phyloP scores from a whole-genome alignment of 83 land plant genomes.

The Picea engelmannii region DNA sequence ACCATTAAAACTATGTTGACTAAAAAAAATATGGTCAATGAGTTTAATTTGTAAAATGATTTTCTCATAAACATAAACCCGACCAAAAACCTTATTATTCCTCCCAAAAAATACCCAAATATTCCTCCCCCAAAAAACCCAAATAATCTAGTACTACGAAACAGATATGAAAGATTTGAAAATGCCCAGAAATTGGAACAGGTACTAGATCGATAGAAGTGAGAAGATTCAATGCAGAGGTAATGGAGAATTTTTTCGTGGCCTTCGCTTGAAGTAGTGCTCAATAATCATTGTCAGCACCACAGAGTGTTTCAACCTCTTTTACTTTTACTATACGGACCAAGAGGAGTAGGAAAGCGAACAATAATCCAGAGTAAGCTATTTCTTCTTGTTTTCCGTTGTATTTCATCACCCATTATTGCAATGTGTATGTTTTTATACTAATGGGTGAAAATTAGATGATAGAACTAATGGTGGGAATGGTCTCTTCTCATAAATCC shows the following conservation, averaged over 20 bases:
- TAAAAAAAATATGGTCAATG: too few relatives aligned
- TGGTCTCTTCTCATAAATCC: background rate
- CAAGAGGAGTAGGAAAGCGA: slow-evolving; percentile 84
- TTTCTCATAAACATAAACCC: too few relatives aligned
- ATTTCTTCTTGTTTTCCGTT: background rate
- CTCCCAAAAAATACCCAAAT: too few relatives aligned
- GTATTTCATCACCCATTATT: background rate
- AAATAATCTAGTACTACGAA: too few relatives aligned
- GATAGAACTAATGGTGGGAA: too few relatives aligned
- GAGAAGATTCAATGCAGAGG: background rate
- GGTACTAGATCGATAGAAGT: too few relatives aligned
- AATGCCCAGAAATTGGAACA: too few relatives aligned
- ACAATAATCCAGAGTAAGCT: slow-evolving; percentile 60
- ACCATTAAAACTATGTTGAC: too few relatives aligned
- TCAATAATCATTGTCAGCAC: slow-evolving; percentile 57
- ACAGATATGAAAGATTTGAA: too few relatives aligned
- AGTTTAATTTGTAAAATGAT: too few relatives aligned
- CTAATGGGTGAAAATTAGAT: background rate
- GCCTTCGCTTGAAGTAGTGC: slow-evolving; percentile 70
- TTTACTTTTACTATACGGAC: slow-evolving; percentile 76
- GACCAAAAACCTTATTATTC: too few relatives aligned
- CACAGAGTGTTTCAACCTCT: slow-evolving; percentile 56
- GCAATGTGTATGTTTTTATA: background rate
- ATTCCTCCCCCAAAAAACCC: too few relatives aligned
- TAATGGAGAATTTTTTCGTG: slow-evolving; percentile 66